These are phyloP conservation scores for Xylariaceae sp. DNA, from an alignment of 2,329 filamentous ascomycete species.

Conservation along the genomic window DNA sequence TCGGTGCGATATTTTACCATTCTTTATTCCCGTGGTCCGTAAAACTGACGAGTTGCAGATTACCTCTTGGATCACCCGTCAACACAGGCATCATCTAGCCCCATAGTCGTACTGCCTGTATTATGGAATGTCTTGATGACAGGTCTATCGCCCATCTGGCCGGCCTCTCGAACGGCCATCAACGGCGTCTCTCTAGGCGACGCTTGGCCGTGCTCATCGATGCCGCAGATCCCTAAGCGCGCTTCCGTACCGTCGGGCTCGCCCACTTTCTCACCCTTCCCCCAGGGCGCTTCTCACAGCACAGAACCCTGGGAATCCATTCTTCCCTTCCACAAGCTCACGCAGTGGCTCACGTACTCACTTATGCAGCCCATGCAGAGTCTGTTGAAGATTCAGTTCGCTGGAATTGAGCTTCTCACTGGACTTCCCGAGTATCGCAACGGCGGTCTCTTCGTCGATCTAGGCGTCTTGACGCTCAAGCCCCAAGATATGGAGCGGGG, in stretches of 20 bases:
- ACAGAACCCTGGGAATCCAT: slow-evolving; percentile 64
- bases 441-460: slow-evolving; percentile 79
- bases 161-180: slow-evolving; percentile 75
- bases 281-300: slow-evolving; percentile 21
- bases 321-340: slow-evolving; percentile 88
- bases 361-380: slow-evolving; percentile 87
- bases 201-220: slow-evolving; percentile 82
- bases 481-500: slow-evolving; percentile 64
- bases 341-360: slow-evolving; percentile 91
- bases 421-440: slow-evolving; percentile 91
- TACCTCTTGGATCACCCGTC: slow-evolving; percentile 88
- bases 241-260: slow-evolving; percentile 31
- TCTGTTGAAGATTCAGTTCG: slow-evolving; percentile 73
- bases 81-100: slow-evolving; percentile 81
- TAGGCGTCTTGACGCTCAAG: slow-evolving; percentile 75
- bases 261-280: slow-evolving; percentile 50
- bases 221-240: slow-evolving; percentile 53
- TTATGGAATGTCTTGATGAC: slow-evolving; percentile 90
- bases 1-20: slow-evolving; percentile 54
- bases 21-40: neutral
- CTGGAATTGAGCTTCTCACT: slow-evolving; percentile 75
- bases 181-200: slow-evolving; percentile 85
- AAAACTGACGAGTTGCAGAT: slow-evolving; percentile 48
- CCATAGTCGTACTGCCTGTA: slow-evolving; percentile 79
- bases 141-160: slow-evolving; percentile 83